Base-by-base conservation (phyloP, 78 protist genomes). In the Tieghemostelium lacteum region DNA sequence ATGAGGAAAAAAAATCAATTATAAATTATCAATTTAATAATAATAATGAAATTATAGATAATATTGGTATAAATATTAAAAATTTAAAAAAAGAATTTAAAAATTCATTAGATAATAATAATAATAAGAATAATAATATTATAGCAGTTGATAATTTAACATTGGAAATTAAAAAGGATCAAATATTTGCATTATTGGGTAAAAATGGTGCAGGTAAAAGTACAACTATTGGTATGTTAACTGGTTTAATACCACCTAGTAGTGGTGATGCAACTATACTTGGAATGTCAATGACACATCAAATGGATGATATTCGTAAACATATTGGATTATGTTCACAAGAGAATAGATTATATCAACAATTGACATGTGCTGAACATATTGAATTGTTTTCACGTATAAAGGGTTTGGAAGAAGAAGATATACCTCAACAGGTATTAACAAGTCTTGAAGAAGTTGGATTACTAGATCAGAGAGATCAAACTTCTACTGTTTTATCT, bases 161-260 rank as follows among this genome's bases (percentile, higher is more conserved):
- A 39, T 36, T 75, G 10, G 75, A 71, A 31, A 74, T 86, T 57
- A 65, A 54, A 22, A n/a, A 64, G 1, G 69, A 65, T 39, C 93
- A 67, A 55, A 86, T 86, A n/a, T 67, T 54, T 50, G 87, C 91
- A 12, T 76, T 96, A 24, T 75, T 94, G 34, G 97, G 96, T 20
- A 96, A 54, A 39, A 94, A 96, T 75, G 97, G 97, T 34, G 85
- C 87, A 16, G 95, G 93, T 39, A 96, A 97, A 85, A 78, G 97
- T 14, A 97, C 98, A 2, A 57, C 96, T 3, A 91, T 98, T 65
- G 94, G 80, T 78, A 94, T 96, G 94, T 66, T 96, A 26, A 94
- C 97, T 10, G 98, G 98, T 42, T 42, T 78, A 28, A 24, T 75
- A 6, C 64, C 78, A 54, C 93, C 92, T 45, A 73, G 87, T 7